These are phyloP conservation scores for Irpex sp. DNA, from an alignment of 1,284 basidiomycete species.

Conservation along the genomic window DNA sequence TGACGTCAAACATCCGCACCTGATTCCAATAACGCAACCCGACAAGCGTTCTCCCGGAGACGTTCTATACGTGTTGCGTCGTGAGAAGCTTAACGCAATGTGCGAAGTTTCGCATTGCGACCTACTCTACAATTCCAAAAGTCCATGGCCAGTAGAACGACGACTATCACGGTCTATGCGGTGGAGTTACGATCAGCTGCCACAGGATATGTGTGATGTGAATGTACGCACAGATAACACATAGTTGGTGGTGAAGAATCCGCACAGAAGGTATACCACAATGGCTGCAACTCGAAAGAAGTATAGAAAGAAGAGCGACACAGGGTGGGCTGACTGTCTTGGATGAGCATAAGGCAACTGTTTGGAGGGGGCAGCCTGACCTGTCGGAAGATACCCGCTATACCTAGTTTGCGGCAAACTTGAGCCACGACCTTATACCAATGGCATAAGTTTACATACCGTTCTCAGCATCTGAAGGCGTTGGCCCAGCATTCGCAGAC, in stretches of 20 bases:
- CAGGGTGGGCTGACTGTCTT: conserved; percentile 75
- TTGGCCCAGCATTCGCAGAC: conserved; percentile 36
- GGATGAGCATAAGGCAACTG: not conserved
- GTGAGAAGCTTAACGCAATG: no score
- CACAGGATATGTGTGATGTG: not conserved
- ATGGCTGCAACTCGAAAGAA: conserved; percentile 85
- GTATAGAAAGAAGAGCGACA: conserved; percentile 81
- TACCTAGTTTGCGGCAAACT: conserved; percentile 38
- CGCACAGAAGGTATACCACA: conserved; percentile 84
- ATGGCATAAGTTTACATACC: conserved; percentile 3
- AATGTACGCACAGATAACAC: conserved; percentile 71
- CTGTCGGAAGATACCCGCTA: conserved; percentile 73
- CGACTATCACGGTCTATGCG: conserved; percentile 81
- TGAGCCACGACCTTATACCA: not conserved
- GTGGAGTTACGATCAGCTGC: not conserved
- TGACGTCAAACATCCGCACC: conserved; percentile 33
- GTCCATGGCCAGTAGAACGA: conserved; percentile 89
- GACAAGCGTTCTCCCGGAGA: conserved; percentile 86
- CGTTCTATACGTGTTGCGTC: conserved; percentile 57
- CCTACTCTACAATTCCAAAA: conserved; percentile 93
- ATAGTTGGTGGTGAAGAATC: conserved; percentile 84
- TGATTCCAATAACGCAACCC: conserved; percentile 97
- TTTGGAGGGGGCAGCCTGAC: conserved; percentile 31
- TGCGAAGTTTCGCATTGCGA: conserved; percentile 9
- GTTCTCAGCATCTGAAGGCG: conserved; percentile 59